Evolutionary conservation across 257 asterid genomes (phyloP), one percentile per base, ranked within the genome.

Genomic region (Thymus quinquecostatus): DNA sequence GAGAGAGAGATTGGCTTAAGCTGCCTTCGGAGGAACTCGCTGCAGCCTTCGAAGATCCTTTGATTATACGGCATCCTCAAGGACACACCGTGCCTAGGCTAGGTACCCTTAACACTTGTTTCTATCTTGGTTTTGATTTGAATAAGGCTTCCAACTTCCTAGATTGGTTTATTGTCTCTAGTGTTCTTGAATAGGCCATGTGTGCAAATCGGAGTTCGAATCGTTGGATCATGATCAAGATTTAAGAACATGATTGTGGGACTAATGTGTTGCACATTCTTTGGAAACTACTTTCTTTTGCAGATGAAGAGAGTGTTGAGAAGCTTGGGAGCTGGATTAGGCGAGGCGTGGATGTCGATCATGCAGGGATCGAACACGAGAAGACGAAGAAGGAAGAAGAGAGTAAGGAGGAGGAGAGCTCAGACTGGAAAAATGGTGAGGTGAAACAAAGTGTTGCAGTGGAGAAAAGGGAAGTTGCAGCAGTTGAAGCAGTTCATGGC

Each of bases 51-150:
- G 78, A 74, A 13, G 51, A 69, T 44, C 86, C 94, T 77, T 82
- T 87, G 48, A 79, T 87, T 67, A 77, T 85, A 36, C 74, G 67
- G 40, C 94, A 87, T 66, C 89, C 94, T 33, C 91, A 84, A 43
- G 91, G 94, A 70, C 94, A 87, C 82, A 86, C 88, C 0, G 91
- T 86, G 50, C 91, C 94, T 40, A 78, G 89, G 78, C 85, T 87
- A 66, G 87, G 94, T 80, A 74, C 3, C 72, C 63, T 21, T 0
- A 0, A 27, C 5, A 8, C 49, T 4, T 34, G 33, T 0, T 3
- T 71, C 5, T 54, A 8, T 30, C 48, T 60, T 12, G 3, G 21
- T 41, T 5, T 21, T 36, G 32, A n/a, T 60, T 5, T 12, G 13
- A 36, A n/a, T 64, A 2, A 64, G 40, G 54, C 54, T 44, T 64